Conservation (phyloP, 2,329 filamentous ascomycete genomes). For the Paraphoma sp. region DNA sequence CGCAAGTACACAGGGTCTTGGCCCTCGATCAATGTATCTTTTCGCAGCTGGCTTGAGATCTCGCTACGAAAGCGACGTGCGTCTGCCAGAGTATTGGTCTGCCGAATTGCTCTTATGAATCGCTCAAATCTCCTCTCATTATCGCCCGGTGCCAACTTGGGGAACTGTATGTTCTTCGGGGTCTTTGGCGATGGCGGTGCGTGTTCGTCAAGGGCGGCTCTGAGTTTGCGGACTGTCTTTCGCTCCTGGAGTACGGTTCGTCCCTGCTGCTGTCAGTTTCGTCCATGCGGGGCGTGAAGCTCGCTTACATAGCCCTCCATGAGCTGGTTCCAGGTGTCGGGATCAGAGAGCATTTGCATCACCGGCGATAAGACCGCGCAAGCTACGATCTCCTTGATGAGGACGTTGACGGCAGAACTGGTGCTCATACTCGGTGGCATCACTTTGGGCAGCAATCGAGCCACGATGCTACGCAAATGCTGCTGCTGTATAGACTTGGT, state of each 20-base stretch:
- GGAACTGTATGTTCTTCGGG: slow-evolving; percentile 72
- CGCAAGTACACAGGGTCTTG: slow-evolving; percentile 88
- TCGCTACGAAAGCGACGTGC: slow-evolving; percentile 91
- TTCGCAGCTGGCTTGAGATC: slow-evolving; percentile 88
- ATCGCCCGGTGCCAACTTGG: slow-evolving; percentile 79
- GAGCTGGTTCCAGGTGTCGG: slow-evolving; percentile 96
- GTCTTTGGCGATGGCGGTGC: slow-evolving; percentile 78
- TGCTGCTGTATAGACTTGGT: slow-evolving; percentile 86
- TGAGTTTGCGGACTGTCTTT: slow-evolving; percentile 89
- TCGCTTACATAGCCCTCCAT: slow-evolving; percentile 77
- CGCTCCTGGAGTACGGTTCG: slow-evolving; percentile 90
- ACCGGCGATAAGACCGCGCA: slow-evolving; percentile 89
- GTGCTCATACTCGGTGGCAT: slow-evolving; percentile 76
- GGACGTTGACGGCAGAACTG: slow-evolving; percentile 78
- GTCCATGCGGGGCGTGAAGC: slow-evolving; percentile 10
- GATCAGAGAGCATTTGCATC: slow-evolving; percentile 81
- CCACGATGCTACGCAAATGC: slow-evolving; percentile 78
- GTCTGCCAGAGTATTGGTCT: slow-evolving; percentile 90
- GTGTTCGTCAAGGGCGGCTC: slow-evolving; percentile 92
- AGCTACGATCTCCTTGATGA: slow-evolving; percentile 88
- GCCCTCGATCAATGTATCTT: slow-evolving; percentile 76
- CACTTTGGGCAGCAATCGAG: slow-evolving; percentile 74
- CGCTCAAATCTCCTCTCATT: slow-evolving; percentile 93
- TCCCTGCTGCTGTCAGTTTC: slow-evolving; percentile 56
- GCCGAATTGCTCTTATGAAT: slow-evolving; percentile 87